Percentiles rank a stretch among this genome's conserved stretches.
These are phyloP conservation scores for Aegilops umbellulata DNA, from an alignment of 176 grass and related monocot species.

Conservation along the genomic window DNA sequence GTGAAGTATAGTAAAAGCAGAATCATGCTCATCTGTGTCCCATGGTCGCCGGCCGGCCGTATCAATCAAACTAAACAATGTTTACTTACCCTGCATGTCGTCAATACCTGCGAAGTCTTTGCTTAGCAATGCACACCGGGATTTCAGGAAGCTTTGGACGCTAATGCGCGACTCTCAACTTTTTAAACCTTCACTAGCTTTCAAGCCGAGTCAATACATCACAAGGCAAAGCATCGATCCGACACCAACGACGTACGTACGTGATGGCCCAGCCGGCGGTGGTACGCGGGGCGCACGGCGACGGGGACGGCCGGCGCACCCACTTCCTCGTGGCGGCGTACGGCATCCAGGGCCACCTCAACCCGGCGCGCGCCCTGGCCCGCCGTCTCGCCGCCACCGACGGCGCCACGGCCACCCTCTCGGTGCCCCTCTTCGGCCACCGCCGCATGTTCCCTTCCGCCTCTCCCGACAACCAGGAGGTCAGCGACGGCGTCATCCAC, in stretches of 20 bases:
- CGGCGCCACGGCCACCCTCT: constrained; percentile 32
- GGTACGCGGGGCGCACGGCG: background rate
- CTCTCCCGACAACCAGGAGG: background rate
- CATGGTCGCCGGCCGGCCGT: background rate
- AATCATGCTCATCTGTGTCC: background rate
- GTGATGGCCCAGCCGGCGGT: constrained; percentile 6
- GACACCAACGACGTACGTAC: background rate
- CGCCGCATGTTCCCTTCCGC: constrained; percentile 32
- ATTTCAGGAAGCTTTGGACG: background rate
- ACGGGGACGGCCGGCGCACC: too few relatives aligned
- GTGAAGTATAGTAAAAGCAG: background rate
- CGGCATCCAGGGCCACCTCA: constrained; percentile 40
- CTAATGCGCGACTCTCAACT: background rate
- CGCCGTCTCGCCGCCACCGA: constrained; percentile 10
- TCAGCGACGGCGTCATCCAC: constrained; percentile 35
- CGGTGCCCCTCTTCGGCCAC: background rate
- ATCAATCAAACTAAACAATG: background rate
- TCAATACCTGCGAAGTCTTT: background rate
- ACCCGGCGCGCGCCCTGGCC: constrained; percentile 25
- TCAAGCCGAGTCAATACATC: background rate
- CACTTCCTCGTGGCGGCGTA: constrained; percentile 40
- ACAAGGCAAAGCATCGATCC: background rate
- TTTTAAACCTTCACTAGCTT: background rate
- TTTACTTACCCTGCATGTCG: background rate
- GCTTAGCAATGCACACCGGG: background rate